These are phyloP conservation scores for Wickerhamomyces pijperi DNA, from an alignment of 805 yeast genomes.

Conservation along the genomic window DNA sequence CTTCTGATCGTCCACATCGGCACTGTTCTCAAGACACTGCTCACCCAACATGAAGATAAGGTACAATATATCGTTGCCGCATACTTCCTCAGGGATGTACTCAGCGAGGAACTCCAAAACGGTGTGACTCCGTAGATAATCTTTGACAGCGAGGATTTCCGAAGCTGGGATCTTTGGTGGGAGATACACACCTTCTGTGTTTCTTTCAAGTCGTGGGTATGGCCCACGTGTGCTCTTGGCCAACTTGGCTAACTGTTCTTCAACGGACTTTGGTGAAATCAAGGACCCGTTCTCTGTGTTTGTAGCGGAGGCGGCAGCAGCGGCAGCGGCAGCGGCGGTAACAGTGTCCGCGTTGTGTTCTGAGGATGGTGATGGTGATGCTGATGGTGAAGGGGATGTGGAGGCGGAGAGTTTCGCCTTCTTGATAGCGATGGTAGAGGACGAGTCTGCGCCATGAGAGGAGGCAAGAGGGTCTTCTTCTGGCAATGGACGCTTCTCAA, in stretches of 20 bases:
- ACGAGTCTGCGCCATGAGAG: too few species aligned
- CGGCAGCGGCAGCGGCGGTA: background rate
- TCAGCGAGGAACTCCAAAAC: constrained; percentile 44
- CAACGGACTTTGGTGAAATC: background rate
- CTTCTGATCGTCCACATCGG: constrained; percentile 30
- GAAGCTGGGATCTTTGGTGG: constrained; percentile 30
- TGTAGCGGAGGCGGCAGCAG: background rate
- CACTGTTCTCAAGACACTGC: constrained; percentile 16
- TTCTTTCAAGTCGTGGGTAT: background rate
- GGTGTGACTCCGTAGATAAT: constrained; percentile 49
- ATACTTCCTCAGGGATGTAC: constrained; percentile 51
- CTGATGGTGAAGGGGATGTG: too few species aligned
- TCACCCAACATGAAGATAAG: constrained; percentile 60
- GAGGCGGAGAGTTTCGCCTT: too few species aligned
- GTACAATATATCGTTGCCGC: constrained; percentile 42
- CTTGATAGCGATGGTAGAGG: too few species aligned
- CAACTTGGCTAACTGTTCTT: background rate
- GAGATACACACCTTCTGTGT: constrained; percentile 1
- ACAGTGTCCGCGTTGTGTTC: too few species aligned
- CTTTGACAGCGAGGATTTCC: constrained; percentile 34
- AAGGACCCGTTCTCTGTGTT: background rate
- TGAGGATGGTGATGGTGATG: too few species aligned
- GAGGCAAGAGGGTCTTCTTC: too few species aligned
- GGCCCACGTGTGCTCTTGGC: background rate
- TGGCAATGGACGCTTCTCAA: too few species aligned